These are phyloP conservation scores for Trypanosoma congolense DNA, from an alignment of 208 protist genomes.

Conservation along the genomic window DNA sequence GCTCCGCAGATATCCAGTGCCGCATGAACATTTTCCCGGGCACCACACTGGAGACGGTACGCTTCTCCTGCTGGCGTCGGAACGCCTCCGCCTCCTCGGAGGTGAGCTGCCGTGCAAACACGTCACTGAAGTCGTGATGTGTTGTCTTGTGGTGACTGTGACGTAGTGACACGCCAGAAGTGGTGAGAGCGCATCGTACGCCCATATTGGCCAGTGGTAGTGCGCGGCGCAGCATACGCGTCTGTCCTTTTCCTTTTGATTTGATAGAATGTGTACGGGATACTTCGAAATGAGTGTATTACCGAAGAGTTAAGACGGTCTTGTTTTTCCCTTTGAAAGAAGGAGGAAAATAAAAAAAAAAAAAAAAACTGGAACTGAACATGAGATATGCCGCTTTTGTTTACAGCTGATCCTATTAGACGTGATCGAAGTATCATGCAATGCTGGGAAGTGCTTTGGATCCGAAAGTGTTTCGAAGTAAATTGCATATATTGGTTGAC, in stretches of 20 bases:
- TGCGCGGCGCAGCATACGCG: constrained; percentile 50
- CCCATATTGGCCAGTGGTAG: constrained; percentile 25
- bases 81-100: constrained; percentile 42
- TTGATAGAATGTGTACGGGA: constrained; percentile 4
- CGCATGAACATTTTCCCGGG: constrained; percentile 91
- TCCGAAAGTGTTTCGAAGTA: too few relatives aligned
- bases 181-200: constrained; percentile 1
- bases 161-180: constrained; percentile 21
- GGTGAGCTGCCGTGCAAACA: constrained; percentile 47
- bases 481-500: too few relatives aligned
- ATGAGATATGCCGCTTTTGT: too few relatives aligned
- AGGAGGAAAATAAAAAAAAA: not conserved
- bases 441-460: too few relatives aligned
- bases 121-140: constrained; percentile 71
- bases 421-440: too few relatives aligned
- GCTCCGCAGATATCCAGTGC: constrained; percentile 86
- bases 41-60: constrained; percentile 77
- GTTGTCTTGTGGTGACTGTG: constrained; percentile 61
- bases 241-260: not conserved
- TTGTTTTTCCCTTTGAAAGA: not conserved
- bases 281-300: too few relatives aligned
- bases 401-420: too few relatives aligned
- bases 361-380: too few relatives aligned
- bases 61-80: constrained; percentile 39
- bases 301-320: too few relatives aligned